phyloP scores from a whole-genome alignment of 352 stramenopile species.

The Globisporangium megalacanthum region DNA sequence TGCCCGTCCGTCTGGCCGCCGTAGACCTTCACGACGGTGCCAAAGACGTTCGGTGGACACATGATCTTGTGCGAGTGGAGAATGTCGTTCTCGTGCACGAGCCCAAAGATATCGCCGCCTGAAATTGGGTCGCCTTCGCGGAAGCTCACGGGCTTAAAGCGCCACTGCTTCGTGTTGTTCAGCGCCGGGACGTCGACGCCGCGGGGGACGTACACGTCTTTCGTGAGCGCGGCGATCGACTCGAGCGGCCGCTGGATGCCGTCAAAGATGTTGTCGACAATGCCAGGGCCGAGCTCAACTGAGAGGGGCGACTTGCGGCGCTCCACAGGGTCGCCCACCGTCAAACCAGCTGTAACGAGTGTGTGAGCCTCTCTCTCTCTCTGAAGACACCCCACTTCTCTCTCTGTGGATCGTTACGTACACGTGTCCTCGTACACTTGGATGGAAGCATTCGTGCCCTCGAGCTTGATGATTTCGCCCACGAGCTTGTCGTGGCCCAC shows the following conservation, averaged over 20 bases:
- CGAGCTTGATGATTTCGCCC: conserved; percentile 99
- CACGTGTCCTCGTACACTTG: conserved; percentile 99
- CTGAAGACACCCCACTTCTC: background rate
- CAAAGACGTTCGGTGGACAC: conserved; percentile 98
- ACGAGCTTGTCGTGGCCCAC: conserved; percentile 99
- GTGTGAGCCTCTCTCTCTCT: background rate
- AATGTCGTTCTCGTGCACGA: conserved; percentile 99
- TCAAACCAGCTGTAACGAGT: conserved; percentile 84
- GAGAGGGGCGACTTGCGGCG: conserved; percentile 97
- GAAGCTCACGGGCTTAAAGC: conserved; percentile 93
- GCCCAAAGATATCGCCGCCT: conserved; percentile 97
- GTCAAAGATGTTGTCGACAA: conserved; percentile 99
- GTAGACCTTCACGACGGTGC: conserved; percentile 98
- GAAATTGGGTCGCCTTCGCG: conserved; percentile 94
- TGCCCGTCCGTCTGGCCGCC: conserved; percentile 94
- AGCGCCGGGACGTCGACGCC: conserved; percentile 96
- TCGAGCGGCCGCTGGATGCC: conserved; percentile 99
- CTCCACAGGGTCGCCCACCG: conserved; percentile 97
- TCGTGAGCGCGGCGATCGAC: conserved; percentile 90
- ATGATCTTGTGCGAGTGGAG: conserved; percentile 99
- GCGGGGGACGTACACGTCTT: conserved; percentile 97
- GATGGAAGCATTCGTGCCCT: conserved; percentile 99
- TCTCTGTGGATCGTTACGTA: conserved; percentile 16
- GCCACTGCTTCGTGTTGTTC: conserved; percentile 91
- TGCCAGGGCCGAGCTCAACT: conserved; percentile 98